Evolutionary conservation across 331 rosid species (phyloP), one percentile per base, ranked within the genome.

Genomic region (Prunus yedoensis): DNA sequence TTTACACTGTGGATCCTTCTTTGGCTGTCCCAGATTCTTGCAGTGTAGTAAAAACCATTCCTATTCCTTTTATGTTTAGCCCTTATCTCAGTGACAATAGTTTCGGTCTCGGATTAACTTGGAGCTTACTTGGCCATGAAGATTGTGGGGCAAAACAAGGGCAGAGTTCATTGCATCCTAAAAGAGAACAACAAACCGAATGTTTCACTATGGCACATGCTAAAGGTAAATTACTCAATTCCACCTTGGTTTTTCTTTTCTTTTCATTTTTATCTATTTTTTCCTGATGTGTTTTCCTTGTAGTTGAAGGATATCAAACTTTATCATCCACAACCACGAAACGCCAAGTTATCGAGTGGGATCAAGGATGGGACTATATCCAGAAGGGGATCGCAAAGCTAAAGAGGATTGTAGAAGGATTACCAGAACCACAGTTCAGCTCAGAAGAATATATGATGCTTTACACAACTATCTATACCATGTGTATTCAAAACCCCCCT

Each of bases 91-190:
- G 89, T 56, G 97, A 85, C 35, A 86, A 81, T 9, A 83, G 83
- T 23, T 89, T 94, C 43, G 92, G 98, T 74, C 94, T 91, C 43
- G 70, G 83, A 74, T 87, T 91, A 25, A 85, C 90, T 17, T 90
- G 97, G 97, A 64, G 73, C 78, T 56, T 61, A 66, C 85, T 75
- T 70, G 83, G 82, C 45, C 35, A 73, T 73, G 17, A 47, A 0
- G 12, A 38, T 38, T 38, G 43, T 38, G 43, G 6, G 43, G 51
- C 51, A 10, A 47, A 47, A 47, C 16, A 10, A 47, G 12, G 51
- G 16, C 51, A 9, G 51, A 10, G 15, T 47, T 47, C 51, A 47
- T 47, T 13, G 43, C 43, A 38, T 38, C 43, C 43, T 35, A 35
- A 35, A 35, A 35, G 80, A 65, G 63, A 25, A 21, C 53, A 63